These are phyloP conservation scores for Colletotrichum euphorbiae DNA, from an alignment of 2,329 filamentous ascomycete genomes.

Conservation along the genomic window DNA sequence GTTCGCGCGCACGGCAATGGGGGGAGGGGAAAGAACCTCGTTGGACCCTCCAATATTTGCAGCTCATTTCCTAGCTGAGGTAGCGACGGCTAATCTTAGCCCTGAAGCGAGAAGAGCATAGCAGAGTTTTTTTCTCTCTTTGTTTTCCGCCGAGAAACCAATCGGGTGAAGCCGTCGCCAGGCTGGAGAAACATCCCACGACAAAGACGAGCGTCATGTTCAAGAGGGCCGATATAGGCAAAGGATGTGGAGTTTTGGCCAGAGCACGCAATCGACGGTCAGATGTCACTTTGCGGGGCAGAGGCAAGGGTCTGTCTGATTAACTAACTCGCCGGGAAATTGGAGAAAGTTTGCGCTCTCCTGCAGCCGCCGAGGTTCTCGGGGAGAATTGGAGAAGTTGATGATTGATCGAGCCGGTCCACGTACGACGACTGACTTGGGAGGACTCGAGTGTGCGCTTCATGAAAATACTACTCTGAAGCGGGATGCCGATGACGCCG, in stretches of 20 bases:
- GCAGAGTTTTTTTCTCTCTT: neutral
- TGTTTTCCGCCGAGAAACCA: neutral
- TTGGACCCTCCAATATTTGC: neutral
- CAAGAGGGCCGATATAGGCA: slow-evolving; percentile 43
- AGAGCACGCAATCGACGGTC: slow-evolving; percentile 50
- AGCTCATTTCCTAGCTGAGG: slow-evolving; percentile 5
- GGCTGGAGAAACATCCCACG: neutral
- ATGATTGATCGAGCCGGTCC: slow-evolving; percentile 1
- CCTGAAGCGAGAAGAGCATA: neutral
- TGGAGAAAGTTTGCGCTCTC: slow-evolving; percentile 12
- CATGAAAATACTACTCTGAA: no score
- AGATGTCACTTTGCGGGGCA: slow-evolving; percentile 41
- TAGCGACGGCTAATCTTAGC: neutral
- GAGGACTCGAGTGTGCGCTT: no score
- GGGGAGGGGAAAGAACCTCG: neutral
- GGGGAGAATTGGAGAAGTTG: neutral
- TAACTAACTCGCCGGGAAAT: neutral
- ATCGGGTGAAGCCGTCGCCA: neutral
- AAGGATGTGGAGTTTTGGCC: slow-evolving; percentile 45
- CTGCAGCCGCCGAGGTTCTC: neutral
- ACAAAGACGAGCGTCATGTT: slow-evolving; percentile 9
- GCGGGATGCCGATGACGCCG: no score
- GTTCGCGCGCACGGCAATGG: neutral
- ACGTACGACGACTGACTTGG: no score
- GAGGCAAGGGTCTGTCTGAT: slow-evolving; percentile 23